Conservation (phyloP, 495 filamentous ascomycete species). For the Cenococcum geophilum region DNA sequence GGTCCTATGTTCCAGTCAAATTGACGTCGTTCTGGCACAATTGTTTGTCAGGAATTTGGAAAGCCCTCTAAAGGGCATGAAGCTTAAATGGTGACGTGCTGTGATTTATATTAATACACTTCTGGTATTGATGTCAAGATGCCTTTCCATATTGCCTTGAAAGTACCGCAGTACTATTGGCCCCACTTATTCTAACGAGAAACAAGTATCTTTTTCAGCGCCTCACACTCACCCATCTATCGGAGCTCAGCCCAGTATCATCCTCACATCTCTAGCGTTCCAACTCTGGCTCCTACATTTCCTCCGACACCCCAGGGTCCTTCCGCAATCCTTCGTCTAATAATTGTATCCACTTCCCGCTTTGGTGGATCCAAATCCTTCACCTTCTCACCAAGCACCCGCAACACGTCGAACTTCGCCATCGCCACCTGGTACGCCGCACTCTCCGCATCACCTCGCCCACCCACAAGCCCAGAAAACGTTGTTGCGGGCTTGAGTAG, state of each 20-base stretch:
- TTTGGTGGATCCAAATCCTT: constrained; percentile 11
- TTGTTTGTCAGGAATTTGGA: no score
- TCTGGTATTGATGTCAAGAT: no score
- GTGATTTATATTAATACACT: no score
- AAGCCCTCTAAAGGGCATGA: no score
- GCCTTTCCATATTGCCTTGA: no score
- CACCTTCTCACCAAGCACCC: constrained; percentile 35
- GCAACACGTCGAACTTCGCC: constrained; percentile 54
- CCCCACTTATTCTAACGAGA: no score
- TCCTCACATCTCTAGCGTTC: constrained; percentile 23
- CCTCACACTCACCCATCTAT: no score
- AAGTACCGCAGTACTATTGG: no score
- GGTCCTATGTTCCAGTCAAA: no score
- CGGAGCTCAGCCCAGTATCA: neutral
- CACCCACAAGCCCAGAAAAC: constrained; percentile 54
- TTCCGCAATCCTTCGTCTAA: constrained; percentile 20
- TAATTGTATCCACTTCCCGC: constrained; percentile 16
- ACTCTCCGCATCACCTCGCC: constrained; percentile 52
- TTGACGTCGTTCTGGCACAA: no score
- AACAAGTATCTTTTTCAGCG: no score
- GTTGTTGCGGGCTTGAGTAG: constrained; percentile 54
- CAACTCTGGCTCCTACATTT: constrained; percentile 22
- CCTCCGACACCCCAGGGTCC: constrained; percentile 24
- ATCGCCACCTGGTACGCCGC: constrained; percentile 55
- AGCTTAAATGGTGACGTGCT: no score